Base-by-base conservation (phyloP, 2,329 filamentous ascomycete species). In the Aspergillus costaricaensis region DNA sequence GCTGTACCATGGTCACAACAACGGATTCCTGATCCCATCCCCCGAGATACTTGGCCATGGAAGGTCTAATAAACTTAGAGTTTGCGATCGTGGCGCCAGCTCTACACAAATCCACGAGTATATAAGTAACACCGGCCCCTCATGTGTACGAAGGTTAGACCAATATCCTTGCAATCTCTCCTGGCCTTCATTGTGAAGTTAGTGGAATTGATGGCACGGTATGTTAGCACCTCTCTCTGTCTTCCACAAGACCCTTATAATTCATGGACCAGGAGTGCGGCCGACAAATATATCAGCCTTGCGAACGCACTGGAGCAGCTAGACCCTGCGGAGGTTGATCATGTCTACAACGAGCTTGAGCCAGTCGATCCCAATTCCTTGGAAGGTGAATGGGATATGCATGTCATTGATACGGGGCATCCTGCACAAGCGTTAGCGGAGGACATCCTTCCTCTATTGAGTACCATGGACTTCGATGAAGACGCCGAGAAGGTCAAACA, bases 371-470 rank as follows among this genome's bases (percentile, higher is more conserved):
- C 38, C 0, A 1, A 10, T 1, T 6, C 14, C 9, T 1, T 55
- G 19, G 23, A 43, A 3, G 52, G 52, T 2, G 52, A 55, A 44
- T 55, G 52, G 52, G 27, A 43, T 25, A 41, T 55, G 38, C 39
- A 55, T 30, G 23, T 55, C 1, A 25, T 55, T 8, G 52, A 55
- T 17, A 55, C 52, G 9, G 39, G 52, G 4, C 38, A 55, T 55
- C 52, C 52, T 14, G 52, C 52, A 12, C 52, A 55, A n/a, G 36
- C 38, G 7, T 21, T 55, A 6, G 52, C 52, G 8, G 39, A 19
- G 38, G 52, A 55, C n/a, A 15, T 41, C 5, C 21, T 55, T 10
- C 52, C 52, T 15, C 23, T 55, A 2, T 4, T 55, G 21, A 21
- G 21, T n/a, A 54, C 51, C 10, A 19, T 54, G 8, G 6, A n/a